phyloP scores from a whole-genome alignment of 306 rosid genomes.

The Fragaria vesca region DNA sequence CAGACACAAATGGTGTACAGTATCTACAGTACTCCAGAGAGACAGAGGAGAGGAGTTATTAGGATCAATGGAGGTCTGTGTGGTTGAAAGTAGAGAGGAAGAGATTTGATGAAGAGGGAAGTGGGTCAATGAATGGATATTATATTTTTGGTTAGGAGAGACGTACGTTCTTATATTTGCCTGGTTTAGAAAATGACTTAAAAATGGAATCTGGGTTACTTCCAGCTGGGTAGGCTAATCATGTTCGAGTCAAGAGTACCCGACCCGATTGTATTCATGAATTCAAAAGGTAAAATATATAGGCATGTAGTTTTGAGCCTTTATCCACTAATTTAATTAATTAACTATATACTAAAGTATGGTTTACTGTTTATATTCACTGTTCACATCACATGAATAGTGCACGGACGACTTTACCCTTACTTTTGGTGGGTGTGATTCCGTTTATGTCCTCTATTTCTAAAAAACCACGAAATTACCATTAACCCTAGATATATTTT shows the following conservation, averaged over 20 bases:
- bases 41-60: background rate
- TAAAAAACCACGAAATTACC: no score
- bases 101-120: background rate
- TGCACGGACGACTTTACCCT: no score
- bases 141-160: background rate
- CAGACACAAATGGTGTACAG: background rate
- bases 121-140: constrained; percentile 13
- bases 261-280: background rate
- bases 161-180: background rate
- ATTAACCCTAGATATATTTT: no score
- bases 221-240: constrained; percentile 5
- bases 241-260: background rate
- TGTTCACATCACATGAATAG: no score
- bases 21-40: constrained; percentile 1
- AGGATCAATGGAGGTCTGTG: constrained; percentile 4
- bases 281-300: background rate
- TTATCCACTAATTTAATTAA: background rate
- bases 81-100: constrained; percentile 20
- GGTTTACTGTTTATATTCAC: no score
- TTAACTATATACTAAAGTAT: no score
- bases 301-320: background rate
- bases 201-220: constrained; percentile 11
- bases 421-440: no score
- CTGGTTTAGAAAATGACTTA: constrained; percentile 6
- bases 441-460: no score